Evolutionary conservation across 139 green algal species (phyloP), one percentile per base, ranked within the genome.

Genomic region (Nannochloris sp.): DNA sequence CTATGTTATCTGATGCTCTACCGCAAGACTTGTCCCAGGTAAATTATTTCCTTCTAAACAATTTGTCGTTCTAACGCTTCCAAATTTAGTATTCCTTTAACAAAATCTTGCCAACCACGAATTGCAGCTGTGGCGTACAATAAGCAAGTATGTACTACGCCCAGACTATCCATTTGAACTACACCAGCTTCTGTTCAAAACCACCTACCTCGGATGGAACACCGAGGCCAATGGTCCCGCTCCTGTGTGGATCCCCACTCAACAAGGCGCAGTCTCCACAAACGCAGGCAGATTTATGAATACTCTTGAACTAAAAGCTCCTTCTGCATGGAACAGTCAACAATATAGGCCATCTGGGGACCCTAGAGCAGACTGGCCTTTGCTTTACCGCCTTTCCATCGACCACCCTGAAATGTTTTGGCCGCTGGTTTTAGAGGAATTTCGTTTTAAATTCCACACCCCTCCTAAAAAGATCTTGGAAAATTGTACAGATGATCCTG

Each of bases 201-300:
- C 68, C 0, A 42, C 69, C 4, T 90, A 77, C 57, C 14, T 19
- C 0, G 33, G 25, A 19, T 91, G 84, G 84, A 57, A 85, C 13
- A 33, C 1, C 31, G 29, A 0, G 24, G 53, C 31, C 38, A 68
- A 75, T 34, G 86, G 85, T 4, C 82, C 80, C 1, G 64, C 75
- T 4, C 85, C 85, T 4, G 61, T 78, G 3, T 92, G 86, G 86
- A 56, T 82, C 19, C 86, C 86, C 10, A 51, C 62, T 0, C 30
- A 67, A 0, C 19, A 59, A 0, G 68, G 59, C 4, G 55, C 72
- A 12, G 15, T 27, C 0, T 42, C 54, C 15, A 89, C 82, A 24
- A 92, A 91, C 32, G 38, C 72, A n/a, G 78, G 68, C 3, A 23
- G 36, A 5, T 89, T 91, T 60, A 83, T 91, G 59, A 9, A 46